Percentiles rank a stretch among this genome's conserved stretches.
Evolutionary conservation across 2,329 filamentous ascomycete species (phyloP).

Genomic region (Xylariaceae sp.): DNA sequence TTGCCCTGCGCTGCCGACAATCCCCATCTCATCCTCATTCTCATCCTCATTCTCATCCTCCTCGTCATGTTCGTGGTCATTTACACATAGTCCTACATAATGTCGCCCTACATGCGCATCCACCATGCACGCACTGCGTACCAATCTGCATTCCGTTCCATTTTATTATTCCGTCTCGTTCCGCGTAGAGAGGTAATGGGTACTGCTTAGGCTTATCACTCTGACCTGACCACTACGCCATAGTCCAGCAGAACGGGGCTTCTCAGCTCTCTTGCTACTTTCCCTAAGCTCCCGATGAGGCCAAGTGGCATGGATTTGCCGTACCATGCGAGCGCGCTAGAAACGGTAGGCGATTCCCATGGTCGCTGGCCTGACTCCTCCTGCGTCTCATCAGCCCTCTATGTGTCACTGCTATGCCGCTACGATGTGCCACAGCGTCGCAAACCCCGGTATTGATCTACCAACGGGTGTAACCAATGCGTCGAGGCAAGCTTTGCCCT

Average conservation of each 20-base stretch:
- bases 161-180: neutral
- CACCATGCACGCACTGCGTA: neutral
- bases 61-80: neutral
- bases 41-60: neutral
- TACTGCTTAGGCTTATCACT: neutral
- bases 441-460: slow-evolving; percentile 10
- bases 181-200: neutral
- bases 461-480: slow-evolving; percentile 10
- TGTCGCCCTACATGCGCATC: neutral
- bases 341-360: neutral
- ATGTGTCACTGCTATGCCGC: neutral
- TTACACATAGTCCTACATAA: neutral
- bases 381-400: slow-evolving; percentile 11
- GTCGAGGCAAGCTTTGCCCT: slow-evolving; percentile 11
- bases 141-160: neutral
- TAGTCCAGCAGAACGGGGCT: neutral
- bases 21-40: neutral
- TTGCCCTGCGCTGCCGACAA: too few species aligned
- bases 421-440: slow-evolving; percentile 3
- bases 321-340: slow-evolving; percentile 1
- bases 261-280: slow-evolving; percentile 11
- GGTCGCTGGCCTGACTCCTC: neutral
- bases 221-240: neutral
- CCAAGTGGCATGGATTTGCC: slow-evolving; percentile 15
- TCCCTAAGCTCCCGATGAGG: slow-evolving; percentile 4